Base-by-base conservation (phyloP, 2,329 filamentous ascomycete genomes). In the Diplodia seriata region DNA sequence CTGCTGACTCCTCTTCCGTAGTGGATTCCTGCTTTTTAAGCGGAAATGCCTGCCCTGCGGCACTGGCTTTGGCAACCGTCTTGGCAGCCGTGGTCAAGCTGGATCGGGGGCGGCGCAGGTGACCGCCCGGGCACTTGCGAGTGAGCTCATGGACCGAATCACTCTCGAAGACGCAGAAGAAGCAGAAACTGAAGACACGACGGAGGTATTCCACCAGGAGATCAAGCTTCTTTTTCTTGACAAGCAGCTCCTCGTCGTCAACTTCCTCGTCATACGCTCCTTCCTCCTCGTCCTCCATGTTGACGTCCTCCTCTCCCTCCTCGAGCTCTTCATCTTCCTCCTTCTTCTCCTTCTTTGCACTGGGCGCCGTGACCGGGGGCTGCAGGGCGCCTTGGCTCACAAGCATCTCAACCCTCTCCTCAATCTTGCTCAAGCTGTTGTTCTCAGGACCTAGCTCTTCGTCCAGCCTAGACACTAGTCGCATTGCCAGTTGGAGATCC, bases 131-230 rank as follows among this genome's bases (percentile, higher is more conserved):
- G 74, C 95, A 99, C 81, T 99, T 98, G 69, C 95, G 89, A 50
- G 92, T 94, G 72, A 99, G 85, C 81, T 99, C 95, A 75, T 99
- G 95, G 26, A 98, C 90, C 0, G 94, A 98, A 79, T 99, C 95
- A 76, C 93, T 95, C 81, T 99, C 95, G 73, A 99, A 98, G 5
- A 99, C 96, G 78, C 95, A 99, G 83, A 98, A 99, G 84, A 99
- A 97, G 83, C 95, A 99, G 82, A 99, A 98, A 81, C 95, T 97
- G 85, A 96, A 97, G 64, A 99, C 95, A 18, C 95, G 90, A 64
- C 95, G 93, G 69, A 99, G 86, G 78, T 99, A 99, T 81, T 99
- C 95, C 65, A 98, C 95, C 78, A 97, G 86, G 43, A 99, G 85
- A 80, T 99, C 95, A 61, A 99, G 87, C 75, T 95, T 94, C 84